Percentiles rank a stretch among this genome's conserved stretches.
Conservation (phyloP, 1,284 basidiomycete species). For the Malassezia brasiliensis region DNA sequence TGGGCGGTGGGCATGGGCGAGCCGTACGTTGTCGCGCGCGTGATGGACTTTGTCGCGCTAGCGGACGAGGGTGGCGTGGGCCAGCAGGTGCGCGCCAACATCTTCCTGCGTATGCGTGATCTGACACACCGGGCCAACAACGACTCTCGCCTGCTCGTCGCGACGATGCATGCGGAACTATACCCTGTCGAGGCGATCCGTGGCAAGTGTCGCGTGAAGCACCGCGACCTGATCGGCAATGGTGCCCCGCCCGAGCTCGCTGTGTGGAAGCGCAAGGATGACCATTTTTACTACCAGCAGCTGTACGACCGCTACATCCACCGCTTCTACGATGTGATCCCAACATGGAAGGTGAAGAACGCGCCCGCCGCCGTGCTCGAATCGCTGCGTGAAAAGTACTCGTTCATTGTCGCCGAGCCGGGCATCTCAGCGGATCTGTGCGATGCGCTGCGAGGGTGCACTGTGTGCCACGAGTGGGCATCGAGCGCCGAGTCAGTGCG, state of each 20-base stretch:
- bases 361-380: slow-evolving; percentile 48
- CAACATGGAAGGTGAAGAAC: slow-evolving; percentile 74
- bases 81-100: slow-evolving; percentile 64
- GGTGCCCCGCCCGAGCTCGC: slow-evolving; percentile 59
- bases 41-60: slow-evolving; percentile 83
- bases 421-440: slow-evolving; percentile 83
- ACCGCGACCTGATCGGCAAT: slow-evolving; percentile 73
- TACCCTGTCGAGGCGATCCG: slow-evolving; percentile 84
- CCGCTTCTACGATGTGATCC: slow-evolving; percentile 92
- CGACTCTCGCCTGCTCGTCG: slow-evolving; percentile 78
- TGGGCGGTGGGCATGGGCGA: slow-evolving; percentile 80
- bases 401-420: slow-evolving; percentile 87
- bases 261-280: slow-evolving; percentile 88
- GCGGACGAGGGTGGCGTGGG: slow-evolving; percentile 54
- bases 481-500: slow-evolving; percentile 76
- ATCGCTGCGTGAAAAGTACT: slow-evolving; percentile 66
- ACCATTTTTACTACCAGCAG: slow-evolving; percentile 87
- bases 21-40: slow-evolving; percentile 78
- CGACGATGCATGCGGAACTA: slow-evolving; percentile 88
- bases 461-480: slow-evolving; percentile 77
- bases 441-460: slow-evolving; percentile 73
- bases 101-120: slow-evolving; percentile 86
- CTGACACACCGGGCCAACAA: slow-evolving; percentile 71
- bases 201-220: slow-evolving; percentile 80
- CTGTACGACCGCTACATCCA: slow-evolving; percentile 96